Evolutionary conservation across 2,329 filamentous ascomycete genomes (phyloP).

Genomic region (Exophiala aquamarina): DNA sequence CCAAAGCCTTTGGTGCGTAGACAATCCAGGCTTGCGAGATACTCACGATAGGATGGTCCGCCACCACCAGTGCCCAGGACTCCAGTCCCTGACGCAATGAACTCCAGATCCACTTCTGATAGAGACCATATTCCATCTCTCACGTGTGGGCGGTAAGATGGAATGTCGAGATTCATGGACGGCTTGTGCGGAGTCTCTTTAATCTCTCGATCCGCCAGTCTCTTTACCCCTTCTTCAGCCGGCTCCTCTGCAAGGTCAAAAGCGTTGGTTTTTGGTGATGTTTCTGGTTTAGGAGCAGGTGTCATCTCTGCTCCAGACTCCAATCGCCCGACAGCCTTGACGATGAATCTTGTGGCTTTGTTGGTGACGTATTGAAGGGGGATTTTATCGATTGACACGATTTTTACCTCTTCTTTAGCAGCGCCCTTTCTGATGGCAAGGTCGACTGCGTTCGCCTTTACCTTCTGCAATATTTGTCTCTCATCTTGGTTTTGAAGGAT

Average conservation of each 20-base stretch:
- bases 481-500: conserved; percentile 38
- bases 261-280: conserved; percentile 4
- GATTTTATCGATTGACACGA: conserved; percentile 39
- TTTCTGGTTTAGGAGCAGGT: conserved; percentile 1
- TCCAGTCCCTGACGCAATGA: conserved; percentile 36
- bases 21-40: conserved; percentile 3
- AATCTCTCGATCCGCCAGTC: background rate
- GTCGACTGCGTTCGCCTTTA: conserved; percentile 37
- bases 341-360: conserved; percentile 33
- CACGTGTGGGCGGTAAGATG: conserved; percentile 35
- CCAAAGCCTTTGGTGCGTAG: too few species aligned
- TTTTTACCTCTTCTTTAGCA: conserved; percentile 33
- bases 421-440: conserved; percentile 32
- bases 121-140: conserved; percentile 35
- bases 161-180: conserved; percentile 15
- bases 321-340: conserved; percentile 42
- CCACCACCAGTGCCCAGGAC: conserved; percentile 40
- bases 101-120: conserved; percentile 36
- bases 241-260: conserved; percentile 28
- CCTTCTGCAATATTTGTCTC: conserved; percentile 26
- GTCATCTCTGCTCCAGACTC: background rate
- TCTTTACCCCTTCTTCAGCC: conserved; percentile 11
- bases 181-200: conserved; percentile 23
- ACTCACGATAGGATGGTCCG: conserved; percentile 35
- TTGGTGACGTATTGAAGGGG: conserved; percentile 32